Evolutionary conservation across 2,329 filamentous ascomycete genomes (phyloP), one percentile per base, ranked within the genome.

Genomic region (Cladosporium sp.): DNA sequence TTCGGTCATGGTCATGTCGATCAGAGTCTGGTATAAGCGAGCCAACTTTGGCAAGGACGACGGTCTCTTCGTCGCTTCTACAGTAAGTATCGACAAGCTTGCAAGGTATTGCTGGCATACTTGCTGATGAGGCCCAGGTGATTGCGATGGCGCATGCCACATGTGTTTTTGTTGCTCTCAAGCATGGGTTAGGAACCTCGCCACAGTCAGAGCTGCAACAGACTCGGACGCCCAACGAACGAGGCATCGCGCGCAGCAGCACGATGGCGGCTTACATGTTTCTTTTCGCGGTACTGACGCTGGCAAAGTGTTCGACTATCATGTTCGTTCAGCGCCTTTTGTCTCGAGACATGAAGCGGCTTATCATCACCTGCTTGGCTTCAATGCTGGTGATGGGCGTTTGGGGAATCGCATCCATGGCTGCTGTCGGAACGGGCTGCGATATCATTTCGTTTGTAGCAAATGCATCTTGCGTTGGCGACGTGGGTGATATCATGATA

Each of bases 181-280:
- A 47, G 17, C 17, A 29, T 47, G 43, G 43, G 6, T 30, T 47
- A 15, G 43, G 43, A 4, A 27, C 19, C 9, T 42, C 39, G 13
- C 12, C 20, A 20, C 11, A 17, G 8, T 22, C 20, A 19, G 11
- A 20, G 13, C 6, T 15, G 32, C 24, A 42, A n/a, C 18, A 42
- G 13, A 12, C 17, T 12, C 11, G 8, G 8, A 22, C 19, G n/a
- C 18, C 17, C 17, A 13, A 20, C 3, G 20, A 22, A 5, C 17
- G 20, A 22, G 19, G 39, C 6, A 42, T 29, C 7, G 43, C 30
- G 9, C 17, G 27, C 15, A 19, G 15, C 12, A 22, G 17, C 12
- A 22, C 29, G n/a, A 34, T 45, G 29, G 43, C 43, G 17, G 43
- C 43, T 4, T n/a, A 45, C 7, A 45, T 45, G 43, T 29, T 45